Percentiles rank a stretch among this genome's conserved stretches.
These are phyloP conservation scores for Nakazawaea peltata DNA, from an alignment of 805 yeast species.

Conservation along the genomic window DNA sequence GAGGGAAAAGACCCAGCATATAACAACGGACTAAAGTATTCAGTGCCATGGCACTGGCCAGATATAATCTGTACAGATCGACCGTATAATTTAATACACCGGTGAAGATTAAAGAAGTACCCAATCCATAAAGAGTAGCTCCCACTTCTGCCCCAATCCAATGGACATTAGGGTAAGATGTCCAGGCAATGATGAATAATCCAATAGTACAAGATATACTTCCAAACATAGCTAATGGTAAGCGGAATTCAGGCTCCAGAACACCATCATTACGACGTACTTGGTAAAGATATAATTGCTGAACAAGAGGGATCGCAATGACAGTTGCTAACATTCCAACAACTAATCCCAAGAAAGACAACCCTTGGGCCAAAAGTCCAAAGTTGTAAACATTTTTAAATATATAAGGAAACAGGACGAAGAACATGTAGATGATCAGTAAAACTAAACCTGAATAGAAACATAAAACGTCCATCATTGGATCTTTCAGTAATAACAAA, in stretches of 20 bases:
- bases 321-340: slow-evolving; percentile 43
- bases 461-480: slow-evolving; percentile 47
- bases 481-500: slow-evolving; percentile 37
- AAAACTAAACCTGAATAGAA: slow-evolving; percentile 49
- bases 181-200: slow-evolving; percentile 53
- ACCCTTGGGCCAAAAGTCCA: slow-evolving; percentile 46
- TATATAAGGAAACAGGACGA: slow-evolving; percentile 58
- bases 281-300: slow-evolving; percentile 23
- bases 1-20: slow-evolving; percentile 50
- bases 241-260: slow-evolving; percentile 48
- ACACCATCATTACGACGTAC: slow-evolving; percentile 30
- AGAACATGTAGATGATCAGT: slow-evolving; percentile 56
- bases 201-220: slow-evolving; percentile 44
- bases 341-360: slow-evolving; percentile 54
- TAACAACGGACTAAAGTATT: slow-evolving; percentile 44
- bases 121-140: slow-evolving; percentile 31
- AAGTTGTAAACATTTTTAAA: slow-evolving; percentile 45
- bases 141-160: slow-evolving; percentile 48
- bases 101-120: slow-evolving; percentile 33
- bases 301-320: slow-evolving; percentile 21
- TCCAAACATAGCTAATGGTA: slow-evolving; percentile 53
- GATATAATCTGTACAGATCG: slow-evolving; percentile 37
- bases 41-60: slow-evolving; percentile 45
- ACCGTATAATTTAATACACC: slow-evolving; percentile 32
- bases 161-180: slow-evolving; percentile 39